These are phyloP conservation scores for Acanthamoeba polyphaga DNA, from an alignment of 208 protist genomes.

Conservation along the genomic window DNA sequence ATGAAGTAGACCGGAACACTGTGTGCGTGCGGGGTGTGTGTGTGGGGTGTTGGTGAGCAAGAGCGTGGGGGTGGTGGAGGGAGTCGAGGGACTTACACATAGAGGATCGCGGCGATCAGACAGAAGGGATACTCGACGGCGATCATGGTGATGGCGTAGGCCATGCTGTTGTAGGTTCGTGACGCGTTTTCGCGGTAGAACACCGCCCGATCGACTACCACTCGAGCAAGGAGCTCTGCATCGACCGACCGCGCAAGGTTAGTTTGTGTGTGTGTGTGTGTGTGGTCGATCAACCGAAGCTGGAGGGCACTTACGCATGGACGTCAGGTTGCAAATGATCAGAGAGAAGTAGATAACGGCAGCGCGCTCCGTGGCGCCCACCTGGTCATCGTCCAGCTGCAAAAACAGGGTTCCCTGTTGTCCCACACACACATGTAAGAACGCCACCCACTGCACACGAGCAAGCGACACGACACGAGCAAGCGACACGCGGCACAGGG, in stretches of 20 bases:
- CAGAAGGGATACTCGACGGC: conserved; percentile 42
- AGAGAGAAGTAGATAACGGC: conserved; percentile 64
- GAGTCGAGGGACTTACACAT: background rate
- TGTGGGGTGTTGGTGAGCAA: background rate
- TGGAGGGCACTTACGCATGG: conserved; percentile 25
- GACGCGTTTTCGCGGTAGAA: conserved; percentile 56
- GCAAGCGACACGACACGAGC: background rate
- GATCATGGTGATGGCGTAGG: conserved; percentile 63
- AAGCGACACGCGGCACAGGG: background rate
- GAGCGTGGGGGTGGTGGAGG: background rate
- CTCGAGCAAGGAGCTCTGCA: background rate
- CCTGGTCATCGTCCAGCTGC: conserved; percentile 54
- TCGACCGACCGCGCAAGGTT: background rate
- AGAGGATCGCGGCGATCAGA: background rate
- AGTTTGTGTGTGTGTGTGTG: too few relatives aligned
- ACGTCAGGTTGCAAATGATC: conserved; percentile 51
- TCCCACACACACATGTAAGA: too few relatives aligned
- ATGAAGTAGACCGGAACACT: conserved; percentile 70
- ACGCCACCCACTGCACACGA: too few relatives aligned
- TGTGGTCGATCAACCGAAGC: too few relatives aligned
- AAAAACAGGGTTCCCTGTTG: conserved; percentile 49
- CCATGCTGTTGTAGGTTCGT: conserved; percentile 57
- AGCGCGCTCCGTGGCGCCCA: conserved; percentile 22
- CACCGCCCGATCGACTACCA: conserved; percentile 23
- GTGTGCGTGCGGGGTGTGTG: background rate